These are phyloP conservation scores for Chaetomium globosum DNA, from an alignment of 2,329 filamentous ascomycete species.

Conservation along the genomic window DNA sequence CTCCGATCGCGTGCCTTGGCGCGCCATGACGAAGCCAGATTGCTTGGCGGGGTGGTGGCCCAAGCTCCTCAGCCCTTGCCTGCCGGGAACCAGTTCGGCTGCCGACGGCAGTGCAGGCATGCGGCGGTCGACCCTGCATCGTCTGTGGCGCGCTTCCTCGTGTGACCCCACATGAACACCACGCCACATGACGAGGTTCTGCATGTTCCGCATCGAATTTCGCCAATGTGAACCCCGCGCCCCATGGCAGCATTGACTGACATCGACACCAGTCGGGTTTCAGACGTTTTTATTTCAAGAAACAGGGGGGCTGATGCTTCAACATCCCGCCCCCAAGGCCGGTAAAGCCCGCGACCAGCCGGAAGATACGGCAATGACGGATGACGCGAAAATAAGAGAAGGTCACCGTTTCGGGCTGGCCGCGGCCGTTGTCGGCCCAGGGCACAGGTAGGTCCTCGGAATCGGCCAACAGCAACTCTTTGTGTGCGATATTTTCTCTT, in stretches of 20 bases:
- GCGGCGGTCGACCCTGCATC: not conserved
- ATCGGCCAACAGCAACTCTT: slow-evolving; percentile 21
- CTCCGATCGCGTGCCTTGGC: slow-evolving; percentile 16
- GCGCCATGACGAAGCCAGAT: slow-evolving; percentile 13
- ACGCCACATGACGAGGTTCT: not conserved
- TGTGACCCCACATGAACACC: not conserved
- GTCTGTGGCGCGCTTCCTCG: not conserved
- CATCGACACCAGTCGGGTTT: not conserved
- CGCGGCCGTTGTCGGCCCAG: slow-evolving; percentile 16
- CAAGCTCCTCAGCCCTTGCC: slow-evolving; percentile 12
- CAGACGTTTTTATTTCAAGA: not conserved
- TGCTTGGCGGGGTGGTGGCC: slow-evolving; percentile 14
- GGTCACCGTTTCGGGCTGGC: not conserved
- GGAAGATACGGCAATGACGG: not conserved
- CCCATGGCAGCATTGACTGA: not conserved
- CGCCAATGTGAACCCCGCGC: not conserved
- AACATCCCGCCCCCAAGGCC: not conserved
- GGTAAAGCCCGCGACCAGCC: not conserved
- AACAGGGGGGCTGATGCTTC: not conserved
- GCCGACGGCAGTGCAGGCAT: not conserved
- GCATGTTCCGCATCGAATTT: not conserved
- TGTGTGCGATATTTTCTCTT: slow-evolving; percentile 24
- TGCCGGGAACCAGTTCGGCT: not conserved
- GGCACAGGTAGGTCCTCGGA: slow-evolving; percentile 2
- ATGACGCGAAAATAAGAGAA: not conserved